Evolutionary conservation across 2,329 filamentous ascomycete genomes (phyloP), one percentile per base, ranked within the genome.

Genomic region (Aspergillus aculeatus): DNA sequence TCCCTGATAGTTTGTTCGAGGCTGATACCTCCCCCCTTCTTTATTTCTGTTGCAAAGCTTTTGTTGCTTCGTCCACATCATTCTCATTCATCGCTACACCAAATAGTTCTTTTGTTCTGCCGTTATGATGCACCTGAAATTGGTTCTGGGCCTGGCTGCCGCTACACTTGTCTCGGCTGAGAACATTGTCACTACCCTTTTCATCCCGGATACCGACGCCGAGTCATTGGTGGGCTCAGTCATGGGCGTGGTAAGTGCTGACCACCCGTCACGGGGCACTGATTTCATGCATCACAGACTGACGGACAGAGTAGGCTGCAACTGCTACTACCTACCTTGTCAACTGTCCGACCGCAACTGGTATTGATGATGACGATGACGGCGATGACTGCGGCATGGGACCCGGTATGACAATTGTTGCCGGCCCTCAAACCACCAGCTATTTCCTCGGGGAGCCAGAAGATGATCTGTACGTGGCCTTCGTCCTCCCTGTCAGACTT

Each of bases 321-420:
- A 64, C 66, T 12, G 69, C 66, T 2, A 71, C 68, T 4, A 70
- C 69, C 1, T 71, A 68, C 50, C 66, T 61, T 35, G 64, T 71
- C 47, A 69, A 66, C 35, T 70, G 70, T 10, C 62, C 66, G 0
- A 54, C 59, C 2, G 65, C 67, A 16, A 35, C 32, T 11, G 32
- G 32, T 35, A 4, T 14, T 35, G 14, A 35, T 14, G 32, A 35
- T 35, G 14, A 35, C 4, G 32, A 35, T 1, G 32, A 35, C 50
- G 23, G 56, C 41, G 50, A 47, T 6, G 64, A 68, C 16, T 72
- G 70, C 44, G 69, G 70, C 14, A 67, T 72, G 65, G 70, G 69
- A 0, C 64, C 65, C 3, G 70, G 70, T 7, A 41, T 72, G 16
- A 67, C 59, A 3, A 19, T 69, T 26, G 64, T 66, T 32, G 64